These are phyloP conservation scores for Dothideomycetes sp. DNA, from an alignment of 2,329 filamentous ascomycete species.

Conservation along the genomic window DNA sequence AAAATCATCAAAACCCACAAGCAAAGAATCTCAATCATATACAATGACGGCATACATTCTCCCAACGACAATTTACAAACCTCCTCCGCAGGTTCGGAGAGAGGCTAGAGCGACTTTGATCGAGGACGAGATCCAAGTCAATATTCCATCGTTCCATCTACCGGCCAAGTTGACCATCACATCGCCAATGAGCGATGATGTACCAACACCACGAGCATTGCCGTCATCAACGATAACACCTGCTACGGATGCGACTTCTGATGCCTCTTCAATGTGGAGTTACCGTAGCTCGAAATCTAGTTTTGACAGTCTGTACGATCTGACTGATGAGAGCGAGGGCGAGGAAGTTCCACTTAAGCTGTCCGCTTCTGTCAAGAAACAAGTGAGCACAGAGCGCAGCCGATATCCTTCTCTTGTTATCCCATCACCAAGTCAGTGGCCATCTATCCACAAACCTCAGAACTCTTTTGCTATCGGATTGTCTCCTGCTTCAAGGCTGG, in stretches of 20 bases:
- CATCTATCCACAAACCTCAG: slow-evolving; percentile 45
- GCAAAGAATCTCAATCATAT: slow-evolving; percentile 13
- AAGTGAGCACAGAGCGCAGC: slow-evolving; percentile 25
- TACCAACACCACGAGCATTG: slow-evolving; percentile 55
- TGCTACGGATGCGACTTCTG: slow-evolving; percentile 39
- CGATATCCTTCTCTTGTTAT: slow-evolving; percentile 52
- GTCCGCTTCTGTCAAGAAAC: slow-evolving; percentile 43
- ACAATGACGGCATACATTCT: slow-evolving; percentile 41
- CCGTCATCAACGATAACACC: slow-evolving; percentile 36
- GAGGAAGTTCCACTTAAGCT: slow-evolving; percentile 44
- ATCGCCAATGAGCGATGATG: slow-evolving; percentile 47
- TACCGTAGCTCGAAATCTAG: slow-evolving; percentile 59
- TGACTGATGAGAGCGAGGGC: slow-evolving; percentile 65
- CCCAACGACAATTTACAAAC: slow-evolving; percentile 42
- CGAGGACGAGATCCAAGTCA: slow-evolving; percentile 42
- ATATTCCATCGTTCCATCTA: slow-evolving; percentile 25
- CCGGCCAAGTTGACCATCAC: slow-evolving; percentile 26
- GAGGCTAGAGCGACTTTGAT: slow-evolving; percentile 56
- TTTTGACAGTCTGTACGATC: slow-evolving; percentile 81
- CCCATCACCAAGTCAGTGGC: slow-evolving; percentile 49
- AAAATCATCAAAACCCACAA: slow-evolving; percentile 1
- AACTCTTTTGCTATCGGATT: slow-evolving; percentile 33
- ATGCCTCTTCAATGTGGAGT: slow-evolving; percentile 42
- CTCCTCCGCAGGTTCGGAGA: slow-evolving; percentile 50
- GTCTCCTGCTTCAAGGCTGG: slow-evolving; percentile 39